These are phyloP conservation scores for Kurtzmaniella quercitrusa DNA, from an alignment of 1,139 yeast species.

Conservation along the genomic window DNA sequence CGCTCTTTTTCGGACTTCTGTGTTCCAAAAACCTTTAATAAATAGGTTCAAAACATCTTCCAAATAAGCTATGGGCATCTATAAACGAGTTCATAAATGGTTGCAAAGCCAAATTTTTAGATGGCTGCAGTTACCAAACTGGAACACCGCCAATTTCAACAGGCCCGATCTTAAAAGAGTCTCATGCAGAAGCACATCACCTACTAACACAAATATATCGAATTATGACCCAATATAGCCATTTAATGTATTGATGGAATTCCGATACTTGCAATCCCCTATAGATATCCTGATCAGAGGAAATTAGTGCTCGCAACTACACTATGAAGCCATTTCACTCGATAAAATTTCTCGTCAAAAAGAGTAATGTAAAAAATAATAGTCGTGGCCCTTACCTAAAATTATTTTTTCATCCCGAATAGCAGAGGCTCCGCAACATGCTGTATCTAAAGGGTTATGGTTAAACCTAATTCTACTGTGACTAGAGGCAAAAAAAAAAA, in stretches of 20 bases:
- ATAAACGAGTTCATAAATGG: not conserved
- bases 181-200: not conserved
- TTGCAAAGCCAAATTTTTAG: not conserved
- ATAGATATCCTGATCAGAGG: not conserved
- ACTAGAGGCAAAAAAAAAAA: no score
- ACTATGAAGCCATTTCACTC: not conserved
- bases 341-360: not conserved
- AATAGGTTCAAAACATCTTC: no score
- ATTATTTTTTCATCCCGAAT: not conserved
- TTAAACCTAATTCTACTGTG: not conserved
- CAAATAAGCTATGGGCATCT: not conserved
- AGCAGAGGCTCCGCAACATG: not conserved
- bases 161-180: not conserved
- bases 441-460: not conserved
- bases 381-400: not conserved
- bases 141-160: not conserved
- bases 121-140: not conserved
- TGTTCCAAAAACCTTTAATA: not conserved
- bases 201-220: not conserved
- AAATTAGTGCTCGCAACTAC: not conserved
- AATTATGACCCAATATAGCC: not conserved
- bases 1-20: no score
- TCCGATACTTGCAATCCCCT: not conserved
- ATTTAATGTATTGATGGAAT: not conserved
- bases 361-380: not conserved